These are phyloP conservation scores for Fusarium pilosicola DNA, from an alignment of 2,329 filamentous ascomycete species.

Conservation along the genomic window DNA sequence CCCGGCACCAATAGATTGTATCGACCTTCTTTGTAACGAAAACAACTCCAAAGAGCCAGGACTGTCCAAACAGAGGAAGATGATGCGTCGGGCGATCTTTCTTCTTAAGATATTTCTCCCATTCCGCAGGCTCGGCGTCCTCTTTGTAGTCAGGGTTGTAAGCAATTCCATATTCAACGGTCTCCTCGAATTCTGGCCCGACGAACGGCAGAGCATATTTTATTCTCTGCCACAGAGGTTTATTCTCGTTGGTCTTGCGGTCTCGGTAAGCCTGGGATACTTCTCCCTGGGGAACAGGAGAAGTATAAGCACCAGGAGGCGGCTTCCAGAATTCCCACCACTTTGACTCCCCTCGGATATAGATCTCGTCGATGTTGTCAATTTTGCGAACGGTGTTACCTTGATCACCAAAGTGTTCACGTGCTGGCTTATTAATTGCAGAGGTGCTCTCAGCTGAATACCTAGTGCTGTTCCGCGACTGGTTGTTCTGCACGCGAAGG, in stretches of 20 bases:
- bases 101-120: conserved; percentile 83
- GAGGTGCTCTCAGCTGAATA: conserved; percentile 53
- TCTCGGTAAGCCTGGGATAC: too few species aligned
- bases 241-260: conserved; percentile 52
- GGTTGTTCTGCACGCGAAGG: conserved; percentile 48
- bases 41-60: conserved; percentile 83
- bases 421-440: too few species aligned
- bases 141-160: conserved; percentile 67
- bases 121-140: conserved; percentile 73
- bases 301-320: conserved; percentile 68
- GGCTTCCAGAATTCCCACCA: conserved; percentile 76
- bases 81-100: conserved; percentile 88
- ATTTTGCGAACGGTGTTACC: accelerated
- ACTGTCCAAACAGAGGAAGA: conserved; percentile 68
- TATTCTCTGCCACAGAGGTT: conserved; percentile 62
- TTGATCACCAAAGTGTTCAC: not conserved
- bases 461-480: conserved; percentile 50
- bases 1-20: conserved; percentile 90
- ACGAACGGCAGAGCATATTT: conserved; percentile 61
- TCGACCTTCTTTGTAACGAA: conserved; percentile 90
- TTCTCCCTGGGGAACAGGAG: conserved; percentile 67
- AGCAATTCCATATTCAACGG: conserved; percentile 48
- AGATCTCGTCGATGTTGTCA: accelerated
- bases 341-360: conserved; percentile 51
- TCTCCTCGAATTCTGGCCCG: too few species aligned